phyloP scores from a whole-genome alignment of 2,329 filamentous ascomycete genomes.

The Hymenoscyphus fructigenus region DNA sequence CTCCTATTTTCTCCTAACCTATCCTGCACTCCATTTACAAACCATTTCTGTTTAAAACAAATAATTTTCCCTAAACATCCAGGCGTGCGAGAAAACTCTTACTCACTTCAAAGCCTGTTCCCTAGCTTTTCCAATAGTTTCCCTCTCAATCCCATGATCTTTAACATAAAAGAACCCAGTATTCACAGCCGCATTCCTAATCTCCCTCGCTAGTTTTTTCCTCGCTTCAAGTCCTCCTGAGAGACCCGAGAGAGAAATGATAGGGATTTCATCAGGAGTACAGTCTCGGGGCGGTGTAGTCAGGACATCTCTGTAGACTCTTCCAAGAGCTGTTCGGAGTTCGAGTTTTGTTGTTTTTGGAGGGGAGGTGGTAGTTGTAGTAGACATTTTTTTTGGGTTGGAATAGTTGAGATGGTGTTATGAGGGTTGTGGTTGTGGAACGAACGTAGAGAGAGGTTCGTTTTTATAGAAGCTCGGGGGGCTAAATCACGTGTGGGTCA shows the following conservation, averaged over 20 bases:
- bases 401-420: neutral
- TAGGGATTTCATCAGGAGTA: constrained; percentile 44
- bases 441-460: neutral
- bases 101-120: constrained; percentile 32
- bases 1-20: neutral
- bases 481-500: neutral
- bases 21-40: too few relatives aligned
- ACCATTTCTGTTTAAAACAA: too few relatives aligned
- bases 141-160: constrained; percentile 43
- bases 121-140: constrained; percentile 34
- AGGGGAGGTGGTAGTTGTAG: constrained; percentile 14
- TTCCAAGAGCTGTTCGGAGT: constrained; percentile 45
- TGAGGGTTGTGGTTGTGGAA: neutral
- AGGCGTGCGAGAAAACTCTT: too few relatives aligned
- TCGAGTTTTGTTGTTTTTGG: constrained; percentile 42
- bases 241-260: constrained; percentile 44
- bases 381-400: constrained; percentile 21
- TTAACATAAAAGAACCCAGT: constrained; percentile 50
- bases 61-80: too few relatives aligned
- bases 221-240: constrained; percentile 36
- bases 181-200: constrained; percentile 43
- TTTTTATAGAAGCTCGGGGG: neutral
- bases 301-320: constrained; percentile 45
- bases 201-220: constrained; percentile 39
- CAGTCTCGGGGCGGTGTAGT: constrained; percentile 42